Conservation (phyloP, 2,329 filamentous ascomycete species). For the Amesomyces nigricolor region DNA sequence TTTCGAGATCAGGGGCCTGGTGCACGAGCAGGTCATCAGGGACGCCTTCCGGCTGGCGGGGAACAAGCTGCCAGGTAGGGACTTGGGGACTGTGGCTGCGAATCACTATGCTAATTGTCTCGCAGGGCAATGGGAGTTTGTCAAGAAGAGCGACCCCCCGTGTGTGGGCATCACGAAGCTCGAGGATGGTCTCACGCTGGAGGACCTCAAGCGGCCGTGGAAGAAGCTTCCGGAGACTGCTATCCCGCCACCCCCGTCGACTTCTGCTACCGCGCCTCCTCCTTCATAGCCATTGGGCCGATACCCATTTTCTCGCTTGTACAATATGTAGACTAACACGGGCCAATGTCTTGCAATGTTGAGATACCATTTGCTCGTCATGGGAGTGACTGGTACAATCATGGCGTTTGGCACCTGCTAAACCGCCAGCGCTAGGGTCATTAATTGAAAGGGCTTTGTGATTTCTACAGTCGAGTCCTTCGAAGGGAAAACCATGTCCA, state of each 20-base stretch:
- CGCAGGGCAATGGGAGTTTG: conserved; percentile 80
- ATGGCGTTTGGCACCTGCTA: too few species aligned
- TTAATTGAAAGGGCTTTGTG: too few species aligned
- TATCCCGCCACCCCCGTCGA: conserved; percentile 18
- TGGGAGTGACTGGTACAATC: not conserved
- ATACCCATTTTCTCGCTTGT: conserved; percentile 5
- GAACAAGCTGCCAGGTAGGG: conserved; percentile 81
- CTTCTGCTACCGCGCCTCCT: conserved; percentile 32
- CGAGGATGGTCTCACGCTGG: conserved; percentile 67
- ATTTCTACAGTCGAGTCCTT: too few species aligned
- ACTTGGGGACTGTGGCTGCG: not conserved
- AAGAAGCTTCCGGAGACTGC: conserved; percentile 49
- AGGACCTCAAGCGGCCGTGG: conserved; percentile 76
- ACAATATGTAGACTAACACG: conserved; percentile 21
- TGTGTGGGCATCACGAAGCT: conserved; percentile 92
- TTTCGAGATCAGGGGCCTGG: conserved; percentile 83
- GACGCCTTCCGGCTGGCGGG: conserved; percentile 93
- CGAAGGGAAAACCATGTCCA: too few species aligned
- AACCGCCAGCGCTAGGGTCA: too few species aligned
- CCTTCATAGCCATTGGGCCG: conserved; percentile 28
- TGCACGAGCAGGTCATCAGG: conserved; percentile 90
- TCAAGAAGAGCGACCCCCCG: conserved; percentile 83
- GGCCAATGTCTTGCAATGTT: not conserved
- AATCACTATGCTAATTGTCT: conserved; percentile 4
- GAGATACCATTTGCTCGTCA: not conserved